phyloP scores from a whole-genome alignment of 108 stramenopile species.

The Skeletonema menzelii region DNA sequence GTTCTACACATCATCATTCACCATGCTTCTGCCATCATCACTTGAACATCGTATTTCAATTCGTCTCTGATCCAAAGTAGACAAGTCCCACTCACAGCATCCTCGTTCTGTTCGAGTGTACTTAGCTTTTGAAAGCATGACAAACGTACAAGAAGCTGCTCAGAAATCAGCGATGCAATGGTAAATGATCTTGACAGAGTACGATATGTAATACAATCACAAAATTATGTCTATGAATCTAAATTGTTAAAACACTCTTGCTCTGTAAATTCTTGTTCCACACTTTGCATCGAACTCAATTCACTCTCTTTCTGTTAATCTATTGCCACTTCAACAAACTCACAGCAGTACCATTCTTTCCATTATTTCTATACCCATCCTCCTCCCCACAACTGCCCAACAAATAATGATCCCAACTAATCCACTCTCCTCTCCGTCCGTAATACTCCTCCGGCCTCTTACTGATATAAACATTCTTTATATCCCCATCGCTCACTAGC shows the following conservation, averaged over 20 bases:
- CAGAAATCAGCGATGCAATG: slow-evolving; percentile 17
- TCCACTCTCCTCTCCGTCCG: slow-evolving; percentile 65
- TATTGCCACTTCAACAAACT: too few relatives aligned
- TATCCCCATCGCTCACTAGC: slow-evolving; percentile 61
- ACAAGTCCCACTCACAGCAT: slow-evolving; percentile 4
- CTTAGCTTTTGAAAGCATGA: slow-evolving; percentile 30
- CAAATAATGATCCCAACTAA: slow-evolving; percentile 74
- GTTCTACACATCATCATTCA: slow-evolving; percentile 5
- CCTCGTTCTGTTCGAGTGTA: neutral
- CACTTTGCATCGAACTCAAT: too few relatives aligned
- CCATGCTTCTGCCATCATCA: slow-evolving; percentile 24
- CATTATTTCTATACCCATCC: too few relatives aligned
- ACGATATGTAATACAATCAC: too few relatives aligned
- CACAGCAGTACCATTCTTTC: too few relatives aligned
- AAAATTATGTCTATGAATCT: too few relatives aligned
- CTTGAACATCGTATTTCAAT: slow-evolving; percentile 23
- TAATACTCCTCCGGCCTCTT: slow-evolving; percentile 80
- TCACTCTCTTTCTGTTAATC: too few relatives aligned
- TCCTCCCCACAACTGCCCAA: slow-evolving; percentile 9
- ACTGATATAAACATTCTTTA: slow-evolving; percentile 71
- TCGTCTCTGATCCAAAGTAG: slow-evolving; percentile 19
- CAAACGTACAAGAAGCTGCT: slow-evolving; percentile 21
- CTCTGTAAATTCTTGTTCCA: too few relatives aligned
- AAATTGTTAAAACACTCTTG: too few relatives aligned
- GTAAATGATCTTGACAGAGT: slow-evolving; percentile 4